Evolutionary conservation across 495 filamentous ascomycete genomes (phyloP).

Genomic region (Hypoxylon cercidicola): DNA sequence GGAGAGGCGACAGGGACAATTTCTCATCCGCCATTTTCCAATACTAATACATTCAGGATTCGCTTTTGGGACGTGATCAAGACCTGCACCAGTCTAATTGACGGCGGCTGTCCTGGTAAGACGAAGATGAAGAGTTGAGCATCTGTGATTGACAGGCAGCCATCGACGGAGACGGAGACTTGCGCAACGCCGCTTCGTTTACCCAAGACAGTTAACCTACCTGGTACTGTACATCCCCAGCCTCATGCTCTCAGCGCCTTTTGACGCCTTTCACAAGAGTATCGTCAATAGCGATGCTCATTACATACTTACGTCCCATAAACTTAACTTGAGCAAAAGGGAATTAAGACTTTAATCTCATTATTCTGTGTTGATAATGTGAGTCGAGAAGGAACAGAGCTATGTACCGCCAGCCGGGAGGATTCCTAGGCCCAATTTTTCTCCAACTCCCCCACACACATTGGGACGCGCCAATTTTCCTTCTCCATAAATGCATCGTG

Average conservation of each 20-base stretch:
- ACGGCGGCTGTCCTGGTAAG: background rate
- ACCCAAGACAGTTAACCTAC: background rate
- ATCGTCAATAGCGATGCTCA: no score
- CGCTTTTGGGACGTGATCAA: background rate
- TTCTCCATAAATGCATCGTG: background rate
- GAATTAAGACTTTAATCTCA: background rate
- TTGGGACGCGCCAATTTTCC: background rate
- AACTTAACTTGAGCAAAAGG: no score
- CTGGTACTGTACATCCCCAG: no score
- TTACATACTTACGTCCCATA: no score
- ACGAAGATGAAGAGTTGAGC: no score
- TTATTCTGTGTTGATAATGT: background rate
- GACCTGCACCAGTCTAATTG: background rate
- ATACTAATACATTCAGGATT: conserved; percentile 7
- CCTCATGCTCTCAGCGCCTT: no score
- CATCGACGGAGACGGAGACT: background rate
- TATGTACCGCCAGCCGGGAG: no score
- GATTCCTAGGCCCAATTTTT: conserved; percentile 4
- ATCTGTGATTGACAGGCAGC: conserved; percentile 13
- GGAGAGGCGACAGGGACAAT: conserved; percentile 12
- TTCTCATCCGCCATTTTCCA: conserved; percentile 5
- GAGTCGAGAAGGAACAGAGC: no score
- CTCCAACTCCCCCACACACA: conserved; percentile 18
- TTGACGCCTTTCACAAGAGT: no score
- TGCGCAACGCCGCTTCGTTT: background rate